Conservation (phyloP, 495 filamentous ascomycete genomes). For the Aspergillus haitiensis region DNA sequence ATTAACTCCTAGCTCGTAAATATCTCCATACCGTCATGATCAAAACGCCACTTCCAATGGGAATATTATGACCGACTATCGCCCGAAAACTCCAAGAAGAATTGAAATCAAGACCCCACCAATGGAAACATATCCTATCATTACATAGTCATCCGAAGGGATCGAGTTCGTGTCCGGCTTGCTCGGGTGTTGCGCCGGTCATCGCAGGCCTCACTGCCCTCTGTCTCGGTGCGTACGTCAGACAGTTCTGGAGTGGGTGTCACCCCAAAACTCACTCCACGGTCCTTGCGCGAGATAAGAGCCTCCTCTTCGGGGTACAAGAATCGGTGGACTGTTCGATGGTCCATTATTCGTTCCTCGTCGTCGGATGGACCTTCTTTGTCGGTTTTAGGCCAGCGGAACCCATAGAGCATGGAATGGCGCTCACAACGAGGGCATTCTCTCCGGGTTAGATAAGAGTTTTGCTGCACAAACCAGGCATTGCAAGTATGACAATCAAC, state of each 20-base stretch:
- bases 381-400: conserved; percentile 93
- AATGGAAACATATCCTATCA: conserved; percentile 13
- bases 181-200: conserved; percentile 38
- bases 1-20: conserved; percentile 8
- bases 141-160: conserved; percentile 46
- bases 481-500: conserved; percentile 83
- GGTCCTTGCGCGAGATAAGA: conserved; percentile 50
- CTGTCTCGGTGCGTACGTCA: conserved; percentile 42
- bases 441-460: conserved; percentile 80
- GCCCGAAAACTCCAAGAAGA: conserved; percentile 19
- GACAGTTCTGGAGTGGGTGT: conserved; percentile 43
- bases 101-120: background rate
- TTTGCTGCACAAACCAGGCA: conserved; percentile 75
- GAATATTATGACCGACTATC: background rate
- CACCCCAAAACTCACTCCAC: conserved; percentile 41
- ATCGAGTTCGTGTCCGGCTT: conserved; percentile 37
- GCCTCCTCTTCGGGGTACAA: conserved; percentile 65
- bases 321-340: conserved; percentile 70
- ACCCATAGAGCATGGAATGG: conserved; percentile 93
- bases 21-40: conserved; percentile 6
- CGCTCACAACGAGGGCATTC: conserved; percentile 91
- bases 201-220: conserved; percentile 36
- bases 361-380: conserved; percentile 67
- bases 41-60: conserved; percentile 11
- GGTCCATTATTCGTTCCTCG: conserved; percentile 74